These are phyloP conservation scores for Candida sojae DNA, from an alignment of 1,139 yeast species.

Conservation along the genomic window DNA sequence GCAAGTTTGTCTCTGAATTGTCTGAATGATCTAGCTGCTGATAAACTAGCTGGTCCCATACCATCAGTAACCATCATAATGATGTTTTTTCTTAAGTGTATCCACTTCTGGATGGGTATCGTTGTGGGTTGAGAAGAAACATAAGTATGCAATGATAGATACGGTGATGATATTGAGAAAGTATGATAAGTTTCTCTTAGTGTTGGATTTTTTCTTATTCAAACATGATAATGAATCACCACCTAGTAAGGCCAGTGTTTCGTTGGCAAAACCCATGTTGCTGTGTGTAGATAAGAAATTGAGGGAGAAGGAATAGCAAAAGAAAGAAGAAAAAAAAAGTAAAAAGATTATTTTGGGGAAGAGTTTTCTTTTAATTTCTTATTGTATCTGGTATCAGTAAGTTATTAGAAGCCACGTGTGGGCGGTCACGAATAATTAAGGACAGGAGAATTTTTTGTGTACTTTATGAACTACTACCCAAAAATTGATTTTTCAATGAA, in stretches of 20 bases:
- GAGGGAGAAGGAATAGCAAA: too few species aligned
- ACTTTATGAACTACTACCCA: too few species aligned
- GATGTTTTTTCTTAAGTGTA: constrained; percentile 44
- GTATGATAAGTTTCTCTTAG: constrained; percentile 12
- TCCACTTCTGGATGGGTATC: constrained; percentile 10
- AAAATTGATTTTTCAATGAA: too few species aligned
- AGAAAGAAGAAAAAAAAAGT: too few species aligned
- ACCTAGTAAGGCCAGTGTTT: constrained; percentile 15
- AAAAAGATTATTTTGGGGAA: too few species aligned
- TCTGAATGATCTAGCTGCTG: constrained; percentile 69
- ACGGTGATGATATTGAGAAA: constrained; percentile 15
- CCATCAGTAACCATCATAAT: constrained; percentile 91
- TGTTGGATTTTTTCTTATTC: constrained; percentile 9
- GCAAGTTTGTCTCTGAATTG: constrained; percentile 52
- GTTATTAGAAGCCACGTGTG: too few species aligned
- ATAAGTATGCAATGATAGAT: constrained; percentile 14
- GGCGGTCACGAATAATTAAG: too few species aligned
- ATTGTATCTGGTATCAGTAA: too few species aligned
- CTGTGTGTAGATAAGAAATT: neutral
- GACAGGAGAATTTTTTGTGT: too few species aligned
- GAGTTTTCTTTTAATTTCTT: too few species aligned
- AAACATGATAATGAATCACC: constrained; percentile 13
- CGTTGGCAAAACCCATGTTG: constrained; percentile 7
- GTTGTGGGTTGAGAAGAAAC: constrained; percentile 8
- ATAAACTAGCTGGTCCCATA: constrained; percentile 84